Conservation (phyloP, 2,329 filamentous ascomycete genomes). For the Juglanconis oblonga region DNA sequence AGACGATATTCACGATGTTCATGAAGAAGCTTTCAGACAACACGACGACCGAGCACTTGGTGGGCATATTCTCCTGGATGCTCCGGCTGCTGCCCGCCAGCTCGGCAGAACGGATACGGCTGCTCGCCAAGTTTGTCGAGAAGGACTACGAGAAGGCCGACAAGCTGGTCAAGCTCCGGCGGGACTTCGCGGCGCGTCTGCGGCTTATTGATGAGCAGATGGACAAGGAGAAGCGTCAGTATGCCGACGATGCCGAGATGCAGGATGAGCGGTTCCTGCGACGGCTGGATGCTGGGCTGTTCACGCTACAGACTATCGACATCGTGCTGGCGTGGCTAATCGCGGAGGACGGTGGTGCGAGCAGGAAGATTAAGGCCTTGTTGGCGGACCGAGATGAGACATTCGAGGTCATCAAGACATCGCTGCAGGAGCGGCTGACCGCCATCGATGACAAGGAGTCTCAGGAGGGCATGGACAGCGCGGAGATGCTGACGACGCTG, state of each 20-base stretch:
- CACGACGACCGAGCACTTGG: slow-evolving; percentile 68
- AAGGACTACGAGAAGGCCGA: slow-evolving; percentile 85
- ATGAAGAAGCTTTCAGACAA: slow-evolving; percentile 75
- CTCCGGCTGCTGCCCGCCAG: slow-evolving; percentile 75
- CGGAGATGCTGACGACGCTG: slow-evolving; percentile 54
- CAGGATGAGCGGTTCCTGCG: slow-evolving; percentile 71
- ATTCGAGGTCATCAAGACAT: slow-evolving; percentile 60
- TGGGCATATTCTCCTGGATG: slow-evolving; percentile 81
- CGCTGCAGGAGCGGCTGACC: slow-evolving; percentile 60
- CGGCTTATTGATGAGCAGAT: slow-evolving; percentile 62
- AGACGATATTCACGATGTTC: slow-evolving; percentile 81
- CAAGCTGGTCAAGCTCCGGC: slow-evolving; percentile 68
- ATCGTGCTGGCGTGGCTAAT: slow-evolving; percentile 85
- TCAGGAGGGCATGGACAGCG: slow-evolving; percentile 55
- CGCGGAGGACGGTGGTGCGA: slow-evolving; percentile 80
- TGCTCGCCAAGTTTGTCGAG: slow-evolving; percentile 92
- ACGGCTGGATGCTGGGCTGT: slow-evolving; percentile 80
- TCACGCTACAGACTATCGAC: slow-evolving; percentile 79
- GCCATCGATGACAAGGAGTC: slow-evolving; percentile 46
- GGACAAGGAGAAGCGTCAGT: slow-evolving; percentile 47
- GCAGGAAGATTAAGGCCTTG: slow-evolving; percentile 58
- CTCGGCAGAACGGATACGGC: slow-evolving; percentile 74
- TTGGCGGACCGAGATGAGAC: slow-evolving; percentile 68
- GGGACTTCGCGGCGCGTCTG: slow-evolving; percentile 66
- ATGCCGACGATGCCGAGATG: slow-evolving; percentile 55